Conservation (phyloP, 805 yeast genomes). For the Suhomyces prunicola region DNA sequence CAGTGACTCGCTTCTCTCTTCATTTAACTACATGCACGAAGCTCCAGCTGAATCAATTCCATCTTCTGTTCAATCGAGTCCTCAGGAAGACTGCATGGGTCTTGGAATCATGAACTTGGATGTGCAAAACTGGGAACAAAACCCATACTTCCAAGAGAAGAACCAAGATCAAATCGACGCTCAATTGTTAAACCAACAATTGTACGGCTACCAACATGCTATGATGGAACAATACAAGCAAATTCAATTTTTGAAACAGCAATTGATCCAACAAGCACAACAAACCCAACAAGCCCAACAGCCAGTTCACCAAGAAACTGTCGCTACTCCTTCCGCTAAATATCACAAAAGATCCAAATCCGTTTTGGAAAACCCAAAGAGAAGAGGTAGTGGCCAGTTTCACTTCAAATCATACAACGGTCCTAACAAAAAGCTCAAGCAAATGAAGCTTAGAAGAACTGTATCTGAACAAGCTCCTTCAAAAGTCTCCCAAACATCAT, state of each 20-base stretch:
- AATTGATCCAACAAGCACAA: slow-evolving; percentile 18
- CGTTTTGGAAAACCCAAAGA: slow-evolving; percentile 15
- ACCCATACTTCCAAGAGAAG: neutral
- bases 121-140: slow-evolving; percentile 13
- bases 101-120: slow-evolving; percentile 29
- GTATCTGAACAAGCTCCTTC: slow-evolving; percentile 20
- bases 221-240: slow-evolving; percentile 24
- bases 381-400: slow-evolving; percentile 18
- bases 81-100: slow-evolving; percentile 13
- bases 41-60: neutral
- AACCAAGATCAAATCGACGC: neutral
- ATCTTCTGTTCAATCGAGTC: neutral
- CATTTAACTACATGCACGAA: slow-evolving; percentile 11
- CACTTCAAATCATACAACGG: slow-evolving; percentile 32
- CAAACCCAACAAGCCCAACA: slow-evolving; percentile 10
- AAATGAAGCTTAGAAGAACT: slow-evolving; percentile 20
- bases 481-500: neutral
- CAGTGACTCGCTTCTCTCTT: slow-evolving; percentile 18
- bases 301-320: slow-evolving; percentile 1
- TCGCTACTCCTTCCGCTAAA: slow-evolving; percentile 1
- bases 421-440: slow-evolving; percentile 20
- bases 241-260: slow-evolving; percentile 19
- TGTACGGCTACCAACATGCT: slow-evolving; percentile 17
- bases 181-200: slow-evolving; percentile 9
- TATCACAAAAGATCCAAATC: slow-evolving; percentile 28